Evolutionary conservation across 2,329 filamentous ascomycete species (phyloP).

Genomic region (Blastomyces gilchristii): DNA sequence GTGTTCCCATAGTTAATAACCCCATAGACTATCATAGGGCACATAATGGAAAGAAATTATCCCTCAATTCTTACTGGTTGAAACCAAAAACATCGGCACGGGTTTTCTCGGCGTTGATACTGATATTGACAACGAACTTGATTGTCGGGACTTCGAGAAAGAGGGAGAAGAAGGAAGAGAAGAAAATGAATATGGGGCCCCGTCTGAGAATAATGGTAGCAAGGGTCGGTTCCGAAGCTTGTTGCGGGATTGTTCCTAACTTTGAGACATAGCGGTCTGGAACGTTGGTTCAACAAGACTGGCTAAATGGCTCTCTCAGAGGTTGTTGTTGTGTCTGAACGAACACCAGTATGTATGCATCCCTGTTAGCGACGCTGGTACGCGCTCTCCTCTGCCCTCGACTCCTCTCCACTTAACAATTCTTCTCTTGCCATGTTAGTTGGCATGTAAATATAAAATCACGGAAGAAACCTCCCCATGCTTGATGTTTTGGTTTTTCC

Average conservation of each 20-base stretch:
- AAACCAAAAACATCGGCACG: not conserved
- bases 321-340: no score
- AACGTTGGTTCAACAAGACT: not conserved
- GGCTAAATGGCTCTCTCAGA: not conserved
- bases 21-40: no score
- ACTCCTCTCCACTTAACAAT: not conserved
- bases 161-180: not conserved
- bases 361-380: not conserved
- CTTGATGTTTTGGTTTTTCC: not conserved
- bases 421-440: not conserved
- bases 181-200: no score
- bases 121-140: not conserved
- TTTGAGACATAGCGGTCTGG: not conserved
- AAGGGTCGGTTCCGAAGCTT: not conserved
- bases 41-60: not conserved
- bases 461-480: not conserved
- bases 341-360: no score
- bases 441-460: not conserved
- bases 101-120: not conserved
- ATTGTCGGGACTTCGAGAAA: not conserved
- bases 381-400: no score
- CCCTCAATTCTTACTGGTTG: not conserved
- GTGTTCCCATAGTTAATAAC: not conserved
- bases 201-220: no score
- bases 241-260: not conserved